Evolutionary conservation across 306 rosid genomes (phyloP), one percentile per base, ranked within the genome.

Genomic region (Comarum palustre): DNA sequence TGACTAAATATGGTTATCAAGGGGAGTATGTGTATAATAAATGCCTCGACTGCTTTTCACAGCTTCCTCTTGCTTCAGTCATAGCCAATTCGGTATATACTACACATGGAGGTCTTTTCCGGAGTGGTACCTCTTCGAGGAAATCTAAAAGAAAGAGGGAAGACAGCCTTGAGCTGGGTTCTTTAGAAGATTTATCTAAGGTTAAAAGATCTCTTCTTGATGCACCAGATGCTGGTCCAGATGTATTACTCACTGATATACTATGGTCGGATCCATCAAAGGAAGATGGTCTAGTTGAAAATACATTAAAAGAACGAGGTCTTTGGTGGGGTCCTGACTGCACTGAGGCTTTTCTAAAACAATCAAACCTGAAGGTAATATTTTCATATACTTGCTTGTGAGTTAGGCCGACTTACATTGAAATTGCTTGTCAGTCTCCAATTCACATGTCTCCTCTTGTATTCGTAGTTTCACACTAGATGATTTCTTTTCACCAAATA

Each of bases 241-340:
- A 86, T 76, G 63, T 86, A 63, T 57, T 89, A 77, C 84, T 93
- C 87, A 79, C 89, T 66, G 98, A 93, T 68, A 78, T 90, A 46
- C 79, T 93, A 42, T 93, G 97, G 97, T 93, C 98, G 25, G 87
- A 85, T 81, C 98, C 98, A 74, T 87, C 90, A 34, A 82, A 79
- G 50, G 85, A 72, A 72, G 83, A 89, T 69, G 97, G 98, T 79
- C 76, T 89, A 71, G 74, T 90, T 79, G 86, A 78, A 78, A 93
- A 84, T 72, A 75, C 82, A 47, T 83, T 80, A 81, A 77, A 72
- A 73, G 86, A 85, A 66, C 77, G 77, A 34, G 98, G 97, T 76
- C 81, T 93, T 46, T 83, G 85, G 84, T 93, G 96, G 92, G 98
- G 98, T 83, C 92, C 96, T 73, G 96, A 90, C 85, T 87, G 89